Evolutionary conservation across 2,329 filamentous ascomycete species (phyloP), one percentile per base, ranked within the genome.

Genomic region (Aspergillus fischeri): DNA sequence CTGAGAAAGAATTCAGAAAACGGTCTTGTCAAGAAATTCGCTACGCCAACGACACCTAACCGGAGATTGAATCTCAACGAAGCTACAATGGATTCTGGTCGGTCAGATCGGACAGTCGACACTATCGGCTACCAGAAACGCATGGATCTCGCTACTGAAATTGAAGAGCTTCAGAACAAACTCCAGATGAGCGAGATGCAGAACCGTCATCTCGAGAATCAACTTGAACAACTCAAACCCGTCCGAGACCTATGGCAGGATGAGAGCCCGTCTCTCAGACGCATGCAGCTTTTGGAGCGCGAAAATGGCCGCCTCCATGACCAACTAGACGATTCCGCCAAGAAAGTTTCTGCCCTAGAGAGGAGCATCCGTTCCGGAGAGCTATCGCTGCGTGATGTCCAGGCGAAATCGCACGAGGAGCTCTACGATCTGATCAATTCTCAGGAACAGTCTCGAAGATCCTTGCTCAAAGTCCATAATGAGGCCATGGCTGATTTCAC

Each of bases 121-220:
- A 89, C 91, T 17, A 79, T 92, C 45, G 88, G 87, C 63, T 91
- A 91, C 75, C 93, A 94, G 76, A 91, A 89, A 68, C 87, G 89
- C 42, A 93, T 95, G 87, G 93, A 97, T 70, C 80, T 96, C 58
- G 94, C 92, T 68, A 85, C 91, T 3, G 92, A 97, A 67, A 81
- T 97, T 11, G 93, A 97, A 71, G 87, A 96, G 73, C 82, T 96
- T 27, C 93, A 97, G 71, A 97, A 95, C 71, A 91, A 96, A 71
- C 83, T 97, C 52, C 93, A 97, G 70, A 85, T 97, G 72, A 87
- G 89, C 4, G 89, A 97, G 73, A 96, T 97, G 91, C 90, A 95
- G 66, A 97, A 96, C 74, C 87, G 90, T 35, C 92, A 97, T 68
- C 84, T 97, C 5, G 90, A 96, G 70, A 92, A 86, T 69, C 92